Evolutionary conservation across 768 basidiomycete genomes (phyloP).

Genomic region (Boletales sp.): DNA sequence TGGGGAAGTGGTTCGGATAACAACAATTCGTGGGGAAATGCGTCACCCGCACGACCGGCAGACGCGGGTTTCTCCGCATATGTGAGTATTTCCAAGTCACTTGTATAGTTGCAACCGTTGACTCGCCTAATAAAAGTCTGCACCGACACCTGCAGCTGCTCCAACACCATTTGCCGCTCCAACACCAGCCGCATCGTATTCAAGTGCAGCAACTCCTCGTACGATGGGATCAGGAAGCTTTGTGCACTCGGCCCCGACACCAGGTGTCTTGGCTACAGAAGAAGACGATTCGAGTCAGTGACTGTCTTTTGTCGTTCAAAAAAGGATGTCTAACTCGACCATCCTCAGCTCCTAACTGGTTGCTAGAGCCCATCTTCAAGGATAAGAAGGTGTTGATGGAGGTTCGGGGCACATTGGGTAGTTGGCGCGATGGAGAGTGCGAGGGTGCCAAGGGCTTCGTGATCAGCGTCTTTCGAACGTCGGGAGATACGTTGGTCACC

Average conservation of each 20-base stretch:
- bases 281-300: slow-evolving; percentile 29
- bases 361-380: slow-evolving; percentile 25
- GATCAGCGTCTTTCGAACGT: slow-evolving; percentile 20
- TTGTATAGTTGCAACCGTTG: slow-evolving; percentile 7
- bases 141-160: slow-evolving; percentile 39
- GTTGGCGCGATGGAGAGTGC: slow-evolving; percentile 29
- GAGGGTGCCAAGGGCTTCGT: slow-evolving; percentile 29
- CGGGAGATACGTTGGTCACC: slow-evolving; percentile 26
- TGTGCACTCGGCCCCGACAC: slow-evolving; percentile 29
- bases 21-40: slow-evolving; percentile 23
- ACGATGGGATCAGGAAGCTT: slow-evolving; percentile 23
- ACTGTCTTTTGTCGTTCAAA: neutral
- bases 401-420: slow-evolving; percentile 21
- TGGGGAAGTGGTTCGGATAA: slow-evolving; percentile 22
- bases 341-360: slow-evolving; percentile 24
- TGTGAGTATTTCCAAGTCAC: slow-evolving; percentile 29
- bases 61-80: slow-evolving; percentile 28
- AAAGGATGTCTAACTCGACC: slow-evolving; percentile 17
- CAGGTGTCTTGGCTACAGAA: slow-evolving; percentile 24
- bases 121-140: slow-evolving; percentile 21
- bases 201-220: slow-evolving; percentile 31
- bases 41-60: slow-evolving; percentile 32
- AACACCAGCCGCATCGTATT: slow-evolving; percentile 28
- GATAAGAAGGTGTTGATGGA: slow-evolving; percentile 30
- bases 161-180: slow-evolving; percentile 36